A percentile compares a stretch with the other conserved stretches of the same genome.
These are phyloP conservation scores for Lepidium africanum DNA, from an alignment of 345 rosid genomes.

Conservation along the genomic window DNA sequence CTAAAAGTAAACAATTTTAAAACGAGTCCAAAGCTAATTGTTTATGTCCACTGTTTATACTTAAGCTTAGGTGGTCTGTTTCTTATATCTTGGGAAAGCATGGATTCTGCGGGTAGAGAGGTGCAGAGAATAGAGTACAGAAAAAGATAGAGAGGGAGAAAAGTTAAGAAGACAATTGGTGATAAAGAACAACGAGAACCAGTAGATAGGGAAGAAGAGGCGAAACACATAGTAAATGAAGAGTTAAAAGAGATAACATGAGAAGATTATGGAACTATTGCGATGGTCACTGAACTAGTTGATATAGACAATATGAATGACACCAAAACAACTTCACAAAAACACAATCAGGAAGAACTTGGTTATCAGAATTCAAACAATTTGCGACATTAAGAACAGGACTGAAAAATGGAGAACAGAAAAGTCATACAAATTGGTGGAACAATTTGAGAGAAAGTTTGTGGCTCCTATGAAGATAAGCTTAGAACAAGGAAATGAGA, in stretches of 20 bases:
- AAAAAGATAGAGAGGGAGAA: not conserved
- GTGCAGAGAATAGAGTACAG: not conserved
- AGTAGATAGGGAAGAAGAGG: slow-evolving; percentile 13
- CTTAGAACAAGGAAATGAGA: not conserved
- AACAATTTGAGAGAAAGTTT: too few relatives aligned
- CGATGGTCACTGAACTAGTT: not conserved
- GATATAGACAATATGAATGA: too few relatives aligned
- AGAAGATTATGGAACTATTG: not conserved
- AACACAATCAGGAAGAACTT: too few relatives aligned
- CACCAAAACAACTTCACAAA: too few relatives aligned
- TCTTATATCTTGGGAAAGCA: not conserved
- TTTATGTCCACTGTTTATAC: not conserved
- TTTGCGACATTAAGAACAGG: too few relatives aligned
- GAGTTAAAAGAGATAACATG: not conserved
- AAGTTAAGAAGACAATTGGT: not conserved
- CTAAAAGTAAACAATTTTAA: not conserved
- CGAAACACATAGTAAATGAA: not conserved
- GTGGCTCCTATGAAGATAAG: too few relatives aligned
- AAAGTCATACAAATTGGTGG: too few relatives aligned
- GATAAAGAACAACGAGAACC: not conserved
- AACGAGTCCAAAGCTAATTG: not conserved
- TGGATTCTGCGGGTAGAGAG: not conserved
- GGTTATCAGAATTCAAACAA: too few relatives aligned
- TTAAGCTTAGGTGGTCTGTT: not conserved
- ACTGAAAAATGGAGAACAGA: too few relatives aligned